Percentiles rank a stretch among this genome's conserved stretches.
Conservation (phyloP, 768 basidiomycete genomes). For the Saitozyma sp. region DNA sequence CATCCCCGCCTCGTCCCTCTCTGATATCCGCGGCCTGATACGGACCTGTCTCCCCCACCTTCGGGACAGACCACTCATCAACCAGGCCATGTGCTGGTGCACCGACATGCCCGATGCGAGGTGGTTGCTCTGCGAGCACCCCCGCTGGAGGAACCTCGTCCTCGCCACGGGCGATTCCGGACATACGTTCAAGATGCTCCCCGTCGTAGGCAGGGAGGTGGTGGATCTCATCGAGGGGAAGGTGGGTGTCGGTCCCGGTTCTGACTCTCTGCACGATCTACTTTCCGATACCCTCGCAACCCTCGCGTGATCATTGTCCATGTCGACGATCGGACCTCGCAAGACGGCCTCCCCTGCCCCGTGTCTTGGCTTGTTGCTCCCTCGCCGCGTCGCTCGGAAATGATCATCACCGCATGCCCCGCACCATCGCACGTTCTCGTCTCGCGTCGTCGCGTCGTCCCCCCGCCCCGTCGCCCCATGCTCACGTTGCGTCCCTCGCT, state of each 20-base stretch:
- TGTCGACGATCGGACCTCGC: too few relatives aligned
- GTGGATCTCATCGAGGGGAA: slow-evolving; percentile 45
- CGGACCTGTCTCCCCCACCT: slow-evolving; percentile 38
- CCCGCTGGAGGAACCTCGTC: slow-evolving; percentile 35
- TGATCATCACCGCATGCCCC: too few relatives aligned
- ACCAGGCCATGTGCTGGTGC: slow-evolving; percentile 46
- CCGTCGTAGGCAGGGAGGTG: slow-evolving; percentile 39
- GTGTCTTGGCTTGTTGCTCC: too few relatives aligned
- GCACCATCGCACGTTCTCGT: too few relatives aligned
- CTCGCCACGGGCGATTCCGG: slow-evolving; percentile 45
- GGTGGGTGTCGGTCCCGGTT: slow-evolving; percentile 1
- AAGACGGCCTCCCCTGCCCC: too few relatives aligned
- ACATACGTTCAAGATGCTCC: slow-evolving; percentile 47
- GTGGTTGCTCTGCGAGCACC: slow-evolving; percentile 44
- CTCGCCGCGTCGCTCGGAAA: too few relatives aligned
- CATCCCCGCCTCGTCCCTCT: slow-evolving; percentile 35
- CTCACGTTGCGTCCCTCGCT: not conserved
- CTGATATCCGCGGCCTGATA: slow-evolving; percentile 35
- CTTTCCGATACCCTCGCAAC: not conserved
- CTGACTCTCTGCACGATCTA: not conserved
- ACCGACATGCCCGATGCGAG: slow-evolving; percentile 46
- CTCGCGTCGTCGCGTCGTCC: not conserved
- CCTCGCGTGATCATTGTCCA: not conserved
- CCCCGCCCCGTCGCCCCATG: too few relatives aligned
- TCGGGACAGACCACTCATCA: slow-evolving; percentile 16